Conservation (phyloP, 768 basidiomycete genomes). For the Amanita rimosa region DNA sequence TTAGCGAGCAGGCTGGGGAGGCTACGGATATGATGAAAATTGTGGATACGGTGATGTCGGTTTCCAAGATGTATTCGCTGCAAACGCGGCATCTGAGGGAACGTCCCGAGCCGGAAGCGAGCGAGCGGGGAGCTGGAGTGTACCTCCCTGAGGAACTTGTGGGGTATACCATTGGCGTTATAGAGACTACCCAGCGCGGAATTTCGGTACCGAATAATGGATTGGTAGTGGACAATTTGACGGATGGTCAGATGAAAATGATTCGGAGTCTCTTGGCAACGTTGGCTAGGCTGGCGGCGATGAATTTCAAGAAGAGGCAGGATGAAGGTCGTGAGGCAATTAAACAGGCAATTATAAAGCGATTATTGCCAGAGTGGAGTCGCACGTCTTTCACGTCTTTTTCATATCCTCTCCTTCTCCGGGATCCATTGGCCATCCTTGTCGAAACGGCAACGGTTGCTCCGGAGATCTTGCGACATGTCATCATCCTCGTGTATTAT, state of each 20-base stretch:
- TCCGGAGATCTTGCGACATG: slow-evolving; percentile 82
- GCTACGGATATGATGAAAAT: slow-evolving; percentile 56
- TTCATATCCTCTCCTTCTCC: slow-evolving; percentile 74
- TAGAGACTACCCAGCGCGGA: slow-evolving; percentile 78
- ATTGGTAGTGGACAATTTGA: slow-evolving; percentile 61
- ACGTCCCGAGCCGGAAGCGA: slow-evolving; percentile 55
- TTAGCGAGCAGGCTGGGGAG: slow-evolving; percentile 38
- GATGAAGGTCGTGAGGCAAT: slow-evolving; percentile 73
- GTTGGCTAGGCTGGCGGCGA: slow-evolving; percentile 49
- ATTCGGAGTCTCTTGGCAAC: slow-evolving; percentile 67
- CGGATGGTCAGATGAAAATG: slow-evolving; percentile 69
- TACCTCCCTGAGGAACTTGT: slow-evolving; percentile 90
- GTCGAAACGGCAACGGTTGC: slow-evolving; percentile 86
- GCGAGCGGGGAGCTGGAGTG: slow-evolving; percentile 73
- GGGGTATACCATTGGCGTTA: slow-evolving; percentile 74
- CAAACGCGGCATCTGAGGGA: slow-evolving; percentile 80
- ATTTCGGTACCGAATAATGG: slow-evolving; percentile 15
- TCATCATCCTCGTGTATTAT: slow-evolving; percentile 84
- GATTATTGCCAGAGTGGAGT: slow-evolving; percentile 87
- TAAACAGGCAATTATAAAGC: slow-evolving; percentile 79
- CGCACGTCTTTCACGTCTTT: slow-evolving; percentile 74
- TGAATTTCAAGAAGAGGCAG: slow-evolving; percentile 58
- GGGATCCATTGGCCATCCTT: slow-evolving; percentile 85
- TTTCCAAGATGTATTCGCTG: slow-evolving; percentile 69
- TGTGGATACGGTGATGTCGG: slow-evolving; percentile 77